Conservation (phyloP, 2,329 filamentous ascomycete species). For the Aspergillus costaricaensis region DNA sequence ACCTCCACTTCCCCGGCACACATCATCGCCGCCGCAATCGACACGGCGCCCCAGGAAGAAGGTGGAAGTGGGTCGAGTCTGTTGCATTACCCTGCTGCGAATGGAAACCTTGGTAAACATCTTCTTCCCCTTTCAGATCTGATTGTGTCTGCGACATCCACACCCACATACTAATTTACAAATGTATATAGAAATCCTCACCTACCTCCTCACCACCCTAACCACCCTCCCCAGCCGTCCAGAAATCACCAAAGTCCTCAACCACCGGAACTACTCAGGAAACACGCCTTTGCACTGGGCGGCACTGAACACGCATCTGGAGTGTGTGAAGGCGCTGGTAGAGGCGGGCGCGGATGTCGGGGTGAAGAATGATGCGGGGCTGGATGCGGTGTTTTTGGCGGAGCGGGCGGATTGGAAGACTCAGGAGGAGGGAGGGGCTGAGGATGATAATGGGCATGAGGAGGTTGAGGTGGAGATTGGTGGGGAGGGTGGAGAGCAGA, state of each 20-base stretch:
- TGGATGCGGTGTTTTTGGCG: constrained; percentile 75
- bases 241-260: constrained; percentile 34
- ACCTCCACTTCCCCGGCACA: constrained; percentile 62
- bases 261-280: constrained; percentile 71
- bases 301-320: constrained; percentile 81
- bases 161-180: background rate
- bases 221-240: constrained; percentile 9
- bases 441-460: constrained; percentile 24
- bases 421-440: constrained; percentile 42
- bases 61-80: constrained; percentile 50
- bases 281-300: constrained; percentile 97
- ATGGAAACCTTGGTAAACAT: constrained; percentile 67
- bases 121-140: no score
- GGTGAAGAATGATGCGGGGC: constrained; percentile 78
- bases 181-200: constrained; percentile 47
- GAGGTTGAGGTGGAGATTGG: constrained; percentile 14
- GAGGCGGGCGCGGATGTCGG: constrained; percentile 75
- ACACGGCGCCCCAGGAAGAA: constrained; percentile 75
- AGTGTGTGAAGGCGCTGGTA: constrained; percentile 74
- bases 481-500: background rate
- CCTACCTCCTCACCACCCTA: constrained; percentile 49
- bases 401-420: constrained; percentile 68
- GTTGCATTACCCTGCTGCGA: constrained; percentile 89
- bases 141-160: background rate
- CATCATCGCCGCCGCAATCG: constrained; percentile 69